Evolutionary conservation across 495 filamentous ascomycete species (phyloP).

Genomic region (Penicillium chermesinum): DNA sequence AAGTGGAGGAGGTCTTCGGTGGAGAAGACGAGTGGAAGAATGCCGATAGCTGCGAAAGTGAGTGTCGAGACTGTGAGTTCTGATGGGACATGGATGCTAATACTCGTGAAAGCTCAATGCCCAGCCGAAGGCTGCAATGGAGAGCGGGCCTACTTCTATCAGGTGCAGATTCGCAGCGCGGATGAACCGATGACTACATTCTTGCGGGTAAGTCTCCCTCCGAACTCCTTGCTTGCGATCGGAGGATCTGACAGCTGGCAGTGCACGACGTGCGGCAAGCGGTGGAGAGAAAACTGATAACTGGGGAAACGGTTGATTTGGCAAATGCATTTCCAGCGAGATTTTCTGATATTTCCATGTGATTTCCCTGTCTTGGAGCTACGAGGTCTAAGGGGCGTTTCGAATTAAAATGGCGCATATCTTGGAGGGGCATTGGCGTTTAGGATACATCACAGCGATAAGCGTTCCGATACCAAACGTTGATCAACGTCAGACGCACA

Average conservation of each 20-base stretch:
- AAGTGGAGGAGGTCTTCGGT: slow-evolving; percentile 87
- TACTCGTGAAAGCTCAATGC: slow-evolving; percentile 59
- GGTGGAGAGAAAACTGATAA: slow-evolving; percentile 41
- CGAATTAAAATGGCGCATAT: slow-evolving; percentile 4
- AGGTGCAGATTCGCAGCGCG: slow-evolving; percentile 95
- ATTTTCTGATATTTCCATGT: slow-evolving; percentile 3
- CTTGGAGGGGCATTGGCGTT: slow-evolving; percentile 6
- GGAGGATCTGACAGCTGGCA: slow-evolving; percentile 29
- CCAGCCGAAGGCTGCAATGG: slow-evolving; percentile 68
- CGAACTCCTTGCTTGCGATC: slow-evolving; percentile 13
- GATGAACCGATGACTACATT: slow-evolving; percentile 99
- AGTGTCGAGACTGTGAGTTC: slow-evolving; percentile 14
- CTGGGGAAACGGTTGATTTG: background rate
- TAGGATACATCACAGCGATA: slow-evolving; percentile 4
- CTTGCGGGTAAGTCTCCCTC: slow-evolving; percentile 62
- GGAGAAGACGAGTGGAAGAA: slow-evolving; percentile 85
- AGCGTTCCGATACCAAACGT: slow-evolving; percentile 18
- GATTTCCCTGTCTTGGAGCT: slow-evolving; percentile 1
- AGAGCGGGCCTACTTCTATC: slow-evolving; percentile 81
- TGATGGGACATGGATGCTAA: background rate
- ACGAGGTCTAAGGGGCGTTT: background rate
- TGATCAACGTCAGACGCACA: slow-evolving; percentile 22
- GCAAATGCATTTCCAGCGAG: background rate
- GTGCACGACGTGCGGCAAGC: slow-evolving; percentile 44
- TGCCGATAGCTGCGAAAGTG: slow-evolving; percentile 70